Conservation (phyloP, 2,329 filamentous ascomycete species). For the Diatrype stigma region DNA sequence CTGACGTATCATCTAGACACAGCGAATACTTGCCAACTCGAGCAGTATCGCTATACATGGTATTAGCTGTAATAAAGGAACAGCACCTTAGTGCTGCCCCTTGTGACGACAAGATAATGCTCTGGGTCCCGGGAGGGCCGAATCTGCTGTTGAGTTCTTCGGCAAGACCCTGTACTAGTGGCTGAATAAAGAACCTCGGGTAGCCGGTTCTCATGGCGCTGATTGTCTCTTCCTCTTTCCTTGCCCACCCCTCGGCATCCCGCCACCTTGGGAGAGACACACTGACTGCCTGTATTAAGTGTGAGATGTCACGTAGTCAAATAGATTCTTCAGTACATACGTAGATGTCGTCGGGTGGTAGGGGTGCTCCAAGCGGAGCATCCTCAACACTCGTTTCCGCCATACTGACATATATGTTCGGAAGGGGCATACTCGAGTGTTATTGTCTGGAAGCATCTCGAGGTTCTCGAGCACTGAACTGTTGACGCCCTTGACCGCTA, state of each 20-base stretch:
- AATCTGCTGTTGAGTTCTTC: background rate
- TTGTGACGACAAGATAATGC: background rate
- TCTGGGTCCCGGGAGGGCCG: background rate
- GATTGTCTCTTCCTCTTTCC: background rate
- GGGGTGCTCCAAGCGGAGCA: background rate
- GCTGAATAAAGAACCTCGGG: background rate
- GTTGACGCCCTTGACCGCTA: too few relatives aligned
- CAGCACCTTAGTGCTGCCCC: background rate
- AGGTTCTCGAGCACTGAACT: too few relatives aligned
- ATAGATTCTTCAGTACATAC: background rate
- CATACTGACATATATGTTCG: background rate
- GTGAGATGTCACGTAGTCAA: background rate
- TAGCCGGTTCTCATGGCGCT: background rate
- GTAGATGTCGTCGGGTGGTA: background rate
- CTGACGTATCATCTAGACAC: background rate
- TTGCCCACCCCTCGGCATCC: background rate
- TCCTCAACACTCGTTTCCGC: background rate
- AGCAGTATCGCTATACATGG: background rate
- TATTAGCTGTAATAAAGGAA: background rate
- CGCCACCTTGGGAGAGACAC: background rate
- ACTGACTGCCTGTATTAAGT: background rate
- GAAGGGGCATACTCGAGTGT: background rate
- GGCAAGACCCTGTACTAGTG: background rate
- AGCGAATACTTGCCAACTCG: background rate
- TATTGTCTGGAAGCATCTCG: too few relatives aligned